Evolutionary conservation across 2,329 filamentous ascomycete genomes (phyloP), one percentile per base, ranked within the genome.

Genomic region (Oidium heveae): DNA sequence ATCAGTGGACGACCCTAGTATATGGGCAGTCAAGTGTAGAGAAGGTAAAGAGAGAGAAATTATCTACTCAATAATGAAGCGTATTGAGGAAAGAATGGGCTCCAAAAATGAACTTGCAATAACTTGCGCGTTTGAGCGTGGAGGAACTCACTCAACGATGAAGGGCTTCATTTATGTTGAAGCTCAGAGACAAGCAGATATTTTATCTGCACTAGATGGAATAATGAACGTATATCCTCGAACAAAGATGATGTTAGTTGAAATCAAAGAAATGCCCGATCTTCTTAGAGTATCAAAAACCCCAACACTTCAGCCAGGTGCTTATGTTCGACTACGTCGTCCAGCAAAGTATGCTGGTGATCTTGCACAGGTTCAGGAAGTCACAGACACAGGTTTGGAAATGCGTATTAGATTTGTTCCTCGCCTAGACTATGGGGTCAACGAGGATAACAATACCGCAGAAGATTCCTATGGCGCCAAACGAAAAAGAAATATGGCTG

Each of bases 261-360:
- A 91, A 52, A 87, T 96, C 63, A 94, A 94, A 67, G 91, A 98
- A 68, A 94, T 95, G 81, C 89, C 91, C 1, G 91, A 96, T 68
- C 75, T 98, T n/a, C 74, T 98, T 18, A 80, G 87, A 53, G 86
- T 94, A 32, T 81, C 79, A 57, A 94, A 94, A 70, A 89, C 84
- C 2, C 84, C 87, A 51, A 80, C 80, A 28, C 72, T 98, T 36
- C 80, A 91, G 61, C 84, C 83, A 10, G 89, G 89, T 59, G 86
- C 86, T 39, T 98, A 91, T 76, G 89, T 96, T 53, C 86, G 91
- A 59, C 79, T 96, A 59, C 82, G 80, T 65, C 78, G 85, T 54
- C 80, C 80, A 2, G 75, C 81, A 47, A 84, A 88, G 65, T 93
- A 98, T 68, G 77, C 79, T 43, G 85, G 85, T 20, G 91, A 98